Evolutionary conservation across 2,329 filamentous ascomycete genomes (phyloP).

Genomic region (Fusarium zealandicum): DNA sequence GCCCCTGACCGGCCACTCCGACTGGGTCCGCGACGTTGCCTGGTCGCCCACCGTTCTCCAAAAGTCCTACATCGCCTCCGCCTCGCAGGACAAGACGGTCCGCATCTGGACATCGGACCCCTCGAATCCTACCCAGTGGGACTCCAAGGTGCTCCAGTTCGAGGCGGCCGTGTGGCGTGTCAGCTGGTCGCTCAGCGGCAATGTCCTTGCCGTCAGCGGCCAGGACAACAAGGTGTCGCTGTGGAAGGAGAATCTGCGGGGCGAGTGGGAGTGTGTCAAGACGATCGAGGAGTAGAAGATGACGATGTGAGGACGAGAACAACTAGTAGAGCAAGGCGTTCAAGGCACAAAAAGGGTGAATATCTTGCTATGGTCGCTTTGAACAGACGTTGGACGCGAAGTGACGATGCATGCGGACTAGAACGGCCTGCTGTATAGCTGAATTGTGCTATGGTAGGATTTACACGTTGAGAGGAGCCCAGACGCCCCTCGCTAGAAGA

Average conservation of each 20-base stretch:
- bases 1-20: constrained; percentile 80
- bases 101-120: constrained; percentile 90
- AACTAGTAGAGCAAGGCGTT: constrained; percentile 47
- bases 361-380: constrained; percentile 35
- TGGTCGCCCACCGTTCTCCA: constrained; percentile 96
- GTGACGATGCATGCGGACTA: constrained; percentile 13
- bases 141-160: constrained; percentile 83
- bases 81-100: constrained; percentile 95
- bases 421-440: neutral
- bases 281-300: constrained; percentile 81
- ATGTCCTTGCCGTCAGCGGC: constrained; percentile 91
- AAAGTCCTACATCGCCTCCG: constrained; percentile 95
- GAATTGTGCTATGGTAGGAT: constrained; percentile 3
- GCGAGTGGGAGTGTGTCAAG: constrained; percentile 97
- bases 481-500: neutral
- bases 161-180: constrained; percentile 93
- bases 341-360: constrained; percentile 42
- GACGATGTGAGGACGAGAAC: constrained; percentile 72
- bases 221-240: constrained; percentile 96
- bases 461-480: neutral
- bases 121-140: constrained; percentile 74
- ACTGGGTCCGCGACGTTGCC: constrained; percentile 97
- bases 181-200: constrained; percentile 97
- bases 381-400: constrained; percentile 22
- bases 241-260: constrained; percentile 98